A percentile compares a stretch with the other conserved stretches of the same genome.
These are phyloP conservation scores for Magnaporthales sp. DNA, from an alignment of 2,329 filamentous ascomycete species.

Conservation along the genomic window DNA sequence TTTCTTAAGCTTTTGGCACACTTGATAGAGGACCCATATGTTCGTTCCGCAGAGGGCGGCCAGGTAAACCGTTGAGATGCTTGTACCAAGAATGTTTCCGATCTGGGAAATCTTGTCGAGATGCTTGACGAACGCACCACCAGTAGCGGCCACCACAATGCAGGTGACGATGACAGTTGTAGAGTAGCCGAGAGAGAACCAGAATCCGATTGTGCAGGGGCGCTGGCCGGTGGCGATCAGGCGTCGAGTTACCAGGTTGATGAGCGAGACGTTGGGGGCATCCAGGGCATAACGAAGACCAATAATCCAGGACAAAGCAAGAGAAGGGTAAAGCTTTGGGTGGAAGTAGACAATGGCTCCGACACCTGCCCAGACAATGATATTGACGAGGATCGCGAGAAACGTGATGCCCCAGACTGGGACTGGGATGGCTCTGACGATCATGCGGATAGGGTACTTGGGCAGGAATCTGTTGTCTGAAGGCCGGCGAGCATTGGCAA, in stretches of 20 bases:
- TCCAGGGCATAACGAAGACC: conserved; percentile 93
- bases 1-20: not conserved
- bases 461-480: conserved; percentile 8
- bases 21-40: conserved; percentile 59
- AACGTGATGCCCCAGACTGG: conserved; percentile 38
- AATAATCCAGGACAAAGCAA: conserved; percentile 78
- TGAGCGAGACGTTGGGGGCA: conserved; percentile 82
- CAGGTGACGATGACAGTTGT: conserved; percentile 90
- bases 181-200: conserved; percentile 88
- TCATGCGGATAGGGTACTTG: conserved; percentile 16
- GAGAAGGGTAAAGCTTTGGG: conserved; percentile 63
- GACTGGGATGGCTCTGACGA: conserved; percentile 19
- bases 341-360: conserved; percentile 45
- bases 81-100: conserved; percentile 83
- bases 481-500: not conserved
- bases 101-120: conserved; percentile 75
- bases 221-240: conserved; percentile 77
- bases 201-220: conserved; percentile 88
- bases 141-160: conserved; percentile 84
- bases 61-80: conserved; percentile 75
- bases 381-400: conserved; percentile 41
- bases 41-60: conserved; percentile 79
- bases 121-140: conserved; percentile 68
- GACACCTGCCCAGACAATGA: conserved; percentile 43
- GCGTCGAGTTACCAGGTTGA: conserved; percentile 88